Conservation (phyloP, 495 filamentous ascomycete genomes). For the Neurospora tetraspora region DNA sequence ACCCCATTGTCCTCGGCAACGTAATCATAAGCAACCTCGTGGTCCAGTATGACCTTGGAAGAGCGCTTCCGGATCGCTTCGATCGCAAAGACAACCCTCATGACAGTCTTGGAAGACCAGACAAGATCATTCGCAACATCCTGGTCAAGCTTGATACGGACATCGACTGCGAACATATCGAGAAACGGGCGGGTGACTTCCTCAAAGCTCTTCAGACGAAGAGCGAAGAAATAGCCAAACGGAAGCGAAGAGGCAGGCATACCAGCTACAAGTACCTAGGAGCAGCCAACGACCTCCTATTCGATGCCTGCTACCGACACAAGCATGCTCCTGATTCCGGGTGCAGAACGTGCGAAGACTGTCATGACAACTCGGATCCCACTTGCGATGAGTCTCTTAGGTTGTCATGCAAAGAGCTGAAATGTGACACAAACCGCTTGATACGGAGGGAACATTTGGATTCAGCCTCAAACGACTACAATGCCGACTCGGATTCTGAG, state of each 20-base stretch:
- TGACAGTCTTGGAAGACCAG: constrained; percentile 22
- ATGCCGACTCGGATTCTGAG: background rate
- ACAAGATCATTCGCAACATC: constrained; percentile 19
- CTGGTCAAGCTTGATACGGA: constrained; percentile 14
- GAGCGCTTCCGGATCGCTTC: no score
- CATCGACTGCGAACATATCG: constrained; percentile 6
- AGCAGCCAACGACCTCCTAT: constrained; percentile 19
- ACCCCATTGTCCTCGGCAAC: no score
- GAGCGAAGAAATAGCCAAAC: background rate
- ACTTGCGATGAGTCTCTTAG: constrained; percentile 3
- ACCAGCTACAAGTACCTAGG: constrained; percentile 14
- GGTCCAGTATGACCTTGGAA: no score
- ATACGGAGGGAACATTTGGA: constrained; percentile 8
- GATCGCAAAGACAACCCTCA: constrained; percentile 25
- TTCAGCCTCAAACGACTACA: background rate
- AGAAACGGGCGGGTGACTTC: constrained; percentile 3
- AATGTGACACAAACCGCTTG: constrained; percentile 8
- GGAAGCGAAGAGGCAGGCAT: background rate
- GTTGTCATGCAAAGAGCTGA: constrained; percentile 5
- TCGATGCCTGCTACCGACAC: constrained; percentile 22
- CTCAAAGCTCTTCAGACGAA: constrained; percentile 8
- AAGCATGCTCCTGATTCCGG: constrained; percentile 8
- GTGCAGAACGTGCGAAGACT: background rate
- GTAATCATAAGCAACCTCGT: no score
- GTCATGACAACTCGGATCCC: background rate